Conservation (phyloP, 148 eudicot species). For the Rhododendron vialii region DNA sequence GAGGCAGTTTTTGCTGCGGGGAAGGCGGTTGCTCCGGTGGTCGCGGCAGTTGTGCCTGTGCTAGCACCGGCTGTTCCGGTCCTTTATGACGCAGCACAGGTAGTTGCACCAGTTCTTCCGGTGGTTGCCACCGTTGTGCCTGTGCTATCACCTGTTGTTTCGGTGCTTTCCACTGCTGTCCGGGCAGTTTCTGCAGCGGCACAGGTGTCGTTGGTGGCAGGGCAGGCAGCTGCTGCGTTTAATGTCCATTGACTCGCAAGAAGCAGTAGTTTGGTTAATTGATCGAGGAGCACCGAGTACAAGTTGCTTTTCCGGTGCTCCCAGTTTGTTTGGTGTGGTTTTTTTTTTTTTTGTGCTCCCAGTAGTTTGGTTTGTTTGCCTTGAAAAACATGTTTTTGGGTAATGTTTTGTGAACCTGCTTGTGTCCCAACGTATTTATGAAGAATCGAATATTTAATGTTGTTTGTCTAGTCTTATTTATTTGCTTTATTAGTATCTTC, state of each 20-base stretch:
- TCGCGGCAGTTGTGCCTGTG: neutral
- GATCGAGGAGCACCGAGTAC: too few species aligned
- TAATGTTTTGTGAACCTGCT: neutral
- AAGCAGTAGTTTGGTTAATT: neutral
- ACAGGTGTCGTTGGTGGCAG: neutral
- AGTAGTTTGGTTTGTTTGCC: neutral
- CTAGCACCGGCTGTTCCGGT: neutral
- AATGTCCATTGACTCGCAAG: neutral
- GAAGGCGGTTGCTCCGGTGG: neutral
- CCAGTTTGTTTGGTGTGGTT: too few species aligned
- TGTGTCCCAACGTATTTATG: neutral
- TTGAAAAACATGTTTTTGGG: neutral
- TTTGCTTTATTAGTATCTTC: neutral
- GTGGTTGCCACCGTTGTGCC: neutral
- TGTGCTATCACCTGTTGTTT: neutral
- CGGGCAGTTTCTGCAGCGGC: neutral
- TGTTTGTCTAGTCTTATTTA: too few species aligned
- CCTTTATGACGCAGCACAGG: neutral
- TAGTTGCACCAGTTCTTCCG: neutral
- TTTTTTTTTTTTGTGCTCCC: too few species aligned
- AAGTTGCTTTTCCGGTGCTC: too few species aligned
- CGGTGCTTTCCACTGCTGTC: neutral
- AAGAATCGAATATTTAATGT: neutral
- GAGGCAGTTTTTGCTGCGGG: neutral
- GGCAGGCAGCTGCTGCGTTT: neutral